Base-by-base conservation (phyloP, 805 yeast species). In the Metschnikowia baotianmanensis region DNA sequence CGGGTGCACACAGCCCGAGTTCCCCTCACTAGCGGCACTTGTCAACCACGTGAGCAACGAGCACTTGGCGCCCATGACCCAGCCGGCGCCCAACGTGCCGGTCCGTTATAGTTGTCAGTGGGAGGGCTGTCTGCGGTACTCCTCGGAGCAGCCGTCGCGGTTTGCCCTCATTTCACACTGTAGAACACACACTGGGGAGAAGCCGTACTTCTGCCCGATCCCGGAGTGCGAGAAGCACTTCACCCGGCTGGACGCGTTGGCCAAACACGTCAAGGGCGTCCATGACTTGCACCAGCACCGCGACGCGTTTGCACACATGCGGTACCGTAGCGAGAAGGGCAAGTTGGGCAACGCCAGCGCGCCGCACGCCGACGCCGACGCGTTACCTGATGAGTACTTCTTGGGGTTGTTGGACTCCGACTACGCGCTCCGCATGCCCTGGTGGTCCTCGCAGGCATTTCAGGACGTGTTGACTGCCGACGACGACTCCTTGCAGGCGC, bases 181-280 rank as follows among this genome's bases (percentile, higher is more conserved):
- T 48, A 58, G 86, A 40, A 69, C 77, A 1, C 91, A 84, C 56
- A 77, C 84, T 0, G 81, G 83, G 1, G 85, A 82, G 51, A 72
- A 72, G 51, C 86, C 86, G 25, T 53, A 52, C 44, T 74, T 68
- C 50, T 84, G 91, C 57, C 69, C 76, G 1, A 64, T 82, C 11
- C 86, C 86, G 2, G 86, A 81, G 48, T 84, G 91, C 58, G 74
- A 72, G 36, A 71, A 76, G 46, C 71, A 72, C 32, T 82, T 81
- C 53, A 72, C 78, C 0, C 58, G 83, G 39, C 67, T 80, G 1
- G 85, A 79, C 46, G 85, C 83, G 1, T 67, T 85, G 45, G 73
- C 80, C 15, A 76, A 78, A 47, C 91, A 85, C 58, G 67, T 82
- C 42, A 70, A 77, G 31, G 71, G 79, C 0, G 80, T 73, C 1